Percentiles rank a stretch among this genome's conserved stretches.
Conservation (phyloP, 306 rosid genomes). For the Pueraria montana region DNA sequence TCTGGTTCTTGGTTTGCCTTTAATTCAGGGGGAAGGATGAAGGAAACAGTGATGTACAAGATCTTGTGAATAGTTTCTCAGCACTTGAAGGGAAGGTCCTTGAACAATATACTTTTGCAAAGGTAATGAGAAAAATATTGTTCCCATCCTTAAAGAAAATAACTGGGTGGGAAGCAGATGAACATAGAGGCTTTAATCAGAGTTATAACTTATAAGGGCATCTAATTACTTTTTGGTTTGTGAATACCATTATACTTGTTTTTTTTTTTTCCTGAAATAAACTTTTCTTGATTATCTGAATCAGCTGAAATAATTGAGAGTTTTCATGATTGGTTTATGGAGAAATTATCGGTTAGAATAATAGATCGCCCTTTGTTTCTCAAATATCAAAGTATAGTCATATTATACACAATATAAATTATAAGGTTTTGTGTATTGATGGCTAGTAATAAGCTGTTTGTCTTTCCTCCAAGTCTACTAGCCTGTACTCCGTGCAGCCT, state of each 20-base stretch:
- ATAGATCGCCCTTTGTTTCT: constrained; percentile 27
- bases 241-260: constrained; percentile 31
- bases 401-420: constrained; percentile 27
- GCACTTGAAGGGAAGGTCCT: constrained; percentile 96
- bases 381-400: constrained; percentile 28
- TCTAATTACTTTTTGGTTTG: constrained; percentile 7
- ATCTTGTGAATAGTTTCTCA: constrained; percentile 75
- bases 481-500: constrained; percentile 32
- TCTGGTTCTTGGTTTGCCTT: constrained; percentile 48
- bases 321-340: constrained; percentile 23
- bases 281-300: constrained; percentile 28
- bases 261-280: constrained; percentile 36
- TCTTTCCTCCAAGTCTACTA: constrained; percentile 15
- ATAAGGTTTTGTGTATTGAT: constrained; percentile 30
- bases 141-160: constrained; percentile 29
- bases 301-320: constrained; percentile 20
- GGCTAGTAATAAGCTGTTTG: not conserved
- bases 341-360: constrained; percentile 26
- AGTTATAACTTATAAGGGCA: constrained; percentile 7
- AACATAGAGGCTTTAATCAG: constrained; percentile 18
- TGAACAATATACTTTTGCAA: constrained; percentile 94
- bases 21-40: constrained; percentile 81
- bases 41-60: constrained; percentile 81
- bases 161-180: constrained; percentile 17
- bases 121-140: constrained; percentile 64